Evolutionary conservation across 2,329 filamentous ascomycete genomes (phyloP).

Genomic region (Keithomyces neogunnii): DNA sequence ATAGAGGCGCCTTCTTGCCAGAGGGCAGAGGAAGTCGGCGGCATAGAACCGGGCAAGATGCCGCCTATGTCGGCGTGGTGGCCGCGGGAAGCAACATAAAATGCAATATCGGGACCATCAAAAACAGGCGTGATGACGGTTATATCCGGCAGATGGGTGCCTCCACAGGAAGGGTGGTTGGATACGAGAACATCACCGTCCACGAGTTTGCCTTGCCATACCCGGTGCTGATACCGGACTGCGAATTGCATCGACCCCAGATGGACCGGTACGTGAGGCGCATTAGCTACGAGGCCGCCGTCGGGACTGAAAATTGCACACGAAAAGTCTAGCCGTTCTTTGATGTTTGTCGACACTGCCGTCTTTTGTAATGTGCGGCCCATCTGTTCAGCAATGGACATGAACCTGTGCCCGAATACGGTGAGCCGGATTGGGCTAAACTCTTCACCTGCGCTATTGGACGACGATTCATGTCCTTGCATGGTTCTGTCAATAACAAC

Average conservation of each 20-base stretch:
- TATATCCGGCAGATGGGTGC: constrained; percentile 30
- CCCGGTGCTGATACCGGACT: constrained; percentile 58
- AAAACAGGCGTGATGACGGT: constrained; percentile 29
- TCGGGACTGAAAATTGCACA: constrained; percentile 71
- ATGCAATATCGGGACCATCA: constrained; percentile 31
- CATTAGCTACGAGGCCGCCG: constrained; percentile 65
- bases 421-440: constrained; percentile 57
- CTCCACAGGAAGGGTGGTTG: constrained; percentile 26
- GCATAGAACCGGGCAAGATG: constrained; percentile 76
- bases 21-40: constrained; percentile 59
- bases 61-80: constrained; percentile 53
- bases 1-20: constrained; percentile 59
- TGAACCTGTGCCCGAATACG: constrained; percentile 74
- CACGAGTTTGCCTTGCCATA: constrained; percentile 46
- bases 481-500: constrained; percentile 22
- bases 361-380: constrained; percentile 73
- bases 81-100: constrained; percentile 54
- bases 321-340: constrained; percentile 73
- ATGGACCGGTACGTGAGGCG: constrained; percentile 69
- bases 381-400: constrained; percentile 82
- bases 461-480: neutral
- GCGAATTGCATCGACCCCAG: constrained; percentile 75
- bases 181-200: constrained; percentile 28
- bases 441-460: constrained; percentile 10
- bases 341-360: constrained; percentile 69